Conservation (phyloP, 1,284 basidiomycete genomes). For the Sporisorium iseilematis-ciliati region DNA sequence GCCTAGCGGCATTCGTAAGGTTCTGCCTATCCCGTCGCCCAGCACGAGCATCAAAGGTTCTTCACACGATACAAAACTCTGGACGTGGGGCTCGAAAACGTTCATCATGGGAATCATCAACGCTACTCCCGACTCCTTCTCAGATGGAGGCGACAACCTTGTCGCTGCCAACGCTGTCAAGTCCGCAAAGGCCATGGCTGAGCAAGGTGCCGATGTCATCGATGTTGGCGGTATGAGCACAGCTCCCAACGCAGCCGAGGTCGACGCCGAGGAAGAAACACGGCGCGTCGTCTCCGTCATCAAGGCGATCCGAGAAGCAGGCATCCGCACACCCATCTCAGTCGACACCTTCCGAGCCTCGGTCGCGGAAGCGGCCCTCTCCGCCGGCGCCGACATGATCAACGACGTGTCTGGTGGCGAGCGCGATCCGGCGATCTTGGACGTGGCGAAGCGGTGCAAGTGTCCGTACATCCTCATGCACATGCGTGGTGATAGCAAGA, state of each 20-base stretch:
- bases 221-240: slow-evolving; percentile 92
- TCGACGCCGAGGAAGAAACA: slow-evolving; percentile 76
- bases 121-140: slow-evolving; percentile 96
- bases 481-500: slow-evolving; percentile 80
- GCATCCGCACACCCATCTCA: slow-evolving; percentile 77
- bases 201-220: slow-evolving; percentile 77
- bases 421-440: slow-evolving; percentile 75
- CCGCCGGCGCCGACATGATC: slow-evolving; percentile 89
- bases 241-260: slow-evolving; percentile 59
- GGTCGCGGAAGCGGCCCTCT: slow-evolving; percentile 82
- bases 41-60: slow-evolving; percentile 11
- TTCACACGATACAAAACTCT: slow-evolving; percentile 28
- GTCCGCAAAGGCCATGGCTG: slow-evolving; percentile 50
- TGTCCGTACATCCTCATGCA: slow-evolving; percentile 89
- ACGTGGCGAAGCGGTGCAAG: slow-evolving; percentile 73
- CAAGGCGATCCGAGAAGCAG: slow-evolving; percentile 49
- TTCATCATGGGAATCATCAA: slow-evolving; percentile 95
- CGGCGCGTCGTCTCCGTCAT: slow-evolving; percentile 76
- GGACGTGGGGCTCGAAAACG: slow-evolving; percentile 72
- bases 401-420: slow-evolving; percentile 91
- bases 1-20: slow-evolving; percentile 47
- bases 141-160: slow-evolving; percentile 80
- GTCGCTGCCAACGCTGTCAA: slow-evolving; percentile 58
- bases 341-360: slow-evolving; percentile 91
- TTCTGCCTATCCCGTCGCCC: slow-evolving; percentile 50